These are phyloP conservation scores for Chlamydomonas asymmetrica DNA, from an alignment of 139 green algal species.

Conservation along the genomic window DNA sequence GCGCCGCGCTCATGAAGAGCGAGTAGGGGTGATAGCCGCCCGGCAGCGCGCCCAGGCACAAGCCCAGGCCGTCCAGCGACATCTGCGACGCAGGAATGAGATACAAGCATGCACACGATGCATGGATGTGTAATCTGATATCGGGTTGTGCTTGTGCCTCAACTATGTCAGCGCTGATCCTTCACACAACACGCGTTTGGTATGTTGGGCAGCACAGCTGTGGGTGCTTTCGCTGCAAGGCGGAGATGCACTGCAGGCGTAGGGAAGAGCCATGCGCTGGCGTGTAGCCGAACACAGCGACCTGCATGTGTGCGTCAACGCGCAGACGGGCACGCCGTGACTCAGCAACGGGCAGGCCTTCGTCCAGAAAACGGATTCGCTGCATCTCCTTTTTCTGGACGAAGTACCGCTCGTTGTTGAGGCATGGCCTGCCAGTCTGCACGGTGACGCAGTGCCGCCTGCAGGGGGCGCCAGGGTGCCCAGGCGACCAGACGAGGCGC, in stretches of 20 bases:
- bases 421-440: background rate
- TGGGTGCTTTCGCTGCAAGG: background rate
- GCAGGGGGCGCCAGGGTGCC: background rate
- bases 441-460: background rate
- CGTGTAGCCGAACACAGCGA: too few relatives aligned
- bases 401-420: background rate
- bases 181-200: background rate
- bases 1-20: conserved; percentile 12
- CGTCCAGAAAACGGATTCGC: too few relatives aligned
- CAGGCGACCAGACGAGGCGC: background rate
- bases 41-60: conserved; percentile 17
- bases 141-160: background rate
- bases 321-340: too few relatives aligned
- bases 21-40: conserved; percentile 7
- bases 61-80: conserved; percentile 15
- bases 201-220: background rate
- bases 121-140: background rate
- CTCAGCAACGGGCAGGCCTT: too few relatives aligned
- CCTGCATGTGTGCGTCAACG: too few relatives aligned
- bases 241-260: background rate
- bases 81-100: too few relatives aligned
- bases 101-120: too few relatives aligned
- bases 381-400: too few relatives aligned
- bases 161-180: background rate
- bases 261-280: too few relatives aligned